Conservation (phyloP, 768 basidiomycete species). For the Kwoniella dejecticola region DNA sequence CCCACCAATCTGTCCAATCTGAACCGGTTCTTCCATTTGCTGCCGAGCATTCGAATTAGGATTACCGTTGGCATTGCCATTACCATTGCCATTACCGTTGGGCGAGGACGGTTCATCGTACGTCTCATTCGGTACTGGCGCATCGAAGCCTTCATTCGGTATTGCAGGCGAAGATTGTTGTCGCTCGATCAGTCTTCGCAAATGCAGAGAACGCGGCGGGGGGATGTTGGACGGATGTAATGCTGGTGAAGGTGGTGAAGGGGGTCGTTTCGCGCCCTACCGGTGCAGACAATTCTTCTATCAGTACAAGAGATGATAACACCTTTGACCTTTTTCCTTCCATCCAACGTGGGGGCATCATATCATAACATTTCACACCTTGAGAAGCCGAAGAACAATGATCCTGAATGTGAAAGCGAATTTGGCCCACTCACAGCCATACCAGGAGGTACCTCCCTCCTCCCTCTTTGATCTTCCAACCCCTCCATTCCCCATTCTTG, state of each 20-base stretch:
- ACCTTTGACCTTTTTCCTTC: no score
- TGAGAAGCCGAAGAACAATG: background rate
- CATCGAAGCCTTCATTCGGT: slow-evolving; percentile 45
- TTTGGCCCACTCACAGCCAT: slow-evolving; percentile 45
- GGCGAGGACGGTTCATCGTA: slow-evolving; percentile 25
- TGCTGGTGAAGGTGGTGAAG: slow-evolving; percentile 48
- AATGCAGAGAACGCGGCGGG: slow-evolving; percentile 34
- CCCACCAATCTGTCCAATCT: background rate
- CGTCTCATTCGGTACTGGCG: slow-evolving; percentile 50
- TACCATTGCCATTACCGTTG: slow-evolving; percentile 1
- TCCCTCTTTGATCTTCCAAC: slow-evolving; percentile 22
- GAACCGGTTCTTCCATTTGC: background rate
- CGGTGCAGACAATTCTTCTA: no score
- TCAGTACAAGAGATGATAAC: no score
- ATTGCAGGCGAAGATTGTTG: slow-evolving; percentile 35
- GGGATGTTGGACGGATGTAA: slow-evolving; percentile 30
- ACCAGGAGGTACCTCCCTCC: slow-evolving; percentile 47
- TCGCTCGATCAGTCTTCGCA: slow-evolving; percentile 32
- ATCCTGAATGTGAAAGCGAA: background rate
- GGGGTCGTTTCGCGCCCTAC: slow-evolving; percentile 50
- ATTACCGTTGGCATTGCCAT: slow-evolving; percentile 10
- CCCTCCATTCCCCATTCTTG: slow-evolving; percentile 40
- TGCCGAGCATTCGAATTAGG: background rate
- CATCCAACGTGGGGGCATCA: no score
- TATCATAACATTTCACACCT: no score